Evolutionary conservation across 2,329 filamentous ascomycete genomes (phyloP).

Genomic region (Colletotrichum godetiae): DNA sequence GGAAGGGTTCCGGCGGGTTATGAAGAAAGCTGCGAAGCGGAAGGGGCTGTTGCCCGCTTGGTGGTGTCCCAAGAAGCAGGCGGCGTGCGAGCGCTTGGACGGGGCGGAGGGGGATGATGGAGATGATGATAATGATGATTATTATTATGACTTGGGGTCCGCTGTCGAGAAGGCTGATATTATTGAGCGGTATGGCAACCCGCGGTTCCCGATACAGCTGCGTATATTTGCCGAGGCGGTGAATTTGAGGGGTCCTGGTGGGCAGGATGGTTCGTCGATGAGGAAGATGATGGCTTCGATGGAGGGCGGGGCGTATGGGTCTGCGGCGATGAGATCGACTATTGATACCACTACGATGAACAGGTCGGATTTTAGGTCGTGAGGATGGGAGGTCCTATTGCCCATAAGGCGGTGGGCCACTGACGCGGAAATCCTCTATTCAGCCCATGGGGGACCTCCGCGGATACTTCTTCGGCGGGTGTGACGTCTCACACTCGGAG

Average conservation of each 20-base stretch:
- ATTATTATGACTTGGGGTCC: conserved; percentile 38
- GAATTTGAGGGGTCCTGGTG: conserved; percentile 45
- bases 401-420: no score
- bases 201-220: conserved; percentile 60
- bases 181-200: conserved; percentile 55
- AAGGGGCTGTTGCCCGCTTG: conserved; percentile 53
- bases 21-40: conserved; percentile 37
- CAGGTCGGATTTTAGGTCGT: no score
- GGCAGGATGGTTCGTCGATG: conserved; percentile 41
- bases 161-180: conserved; percentile 49
- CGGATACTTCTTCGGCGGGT: no score
- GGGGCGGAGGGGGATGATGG: conserved; percentile 9
- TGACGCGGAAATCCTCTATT: no score
- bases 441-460: no score
- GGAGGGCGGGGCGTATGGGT: no score
- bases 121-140: conserved; percentile 38
- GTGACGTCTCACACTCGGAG: no score
- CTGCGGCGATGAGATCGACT: no score
- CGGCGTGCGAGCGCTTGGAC: conserved; percentile 50
- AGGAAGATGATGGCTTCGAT: conserved; percentile 37
- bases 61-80: conserved; percentile 54
- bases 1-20: conserved; percentile 50
- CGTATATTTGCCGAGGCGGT: conserved; percentile 58
- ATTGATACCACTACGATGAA: no score
- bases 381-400: no score